These are phyloP conservation scores for Phialocephala sp. DNA, from an alignment of 2,329 filamentous ascomycete genomes.

Conservation along the genomic window DNA sequence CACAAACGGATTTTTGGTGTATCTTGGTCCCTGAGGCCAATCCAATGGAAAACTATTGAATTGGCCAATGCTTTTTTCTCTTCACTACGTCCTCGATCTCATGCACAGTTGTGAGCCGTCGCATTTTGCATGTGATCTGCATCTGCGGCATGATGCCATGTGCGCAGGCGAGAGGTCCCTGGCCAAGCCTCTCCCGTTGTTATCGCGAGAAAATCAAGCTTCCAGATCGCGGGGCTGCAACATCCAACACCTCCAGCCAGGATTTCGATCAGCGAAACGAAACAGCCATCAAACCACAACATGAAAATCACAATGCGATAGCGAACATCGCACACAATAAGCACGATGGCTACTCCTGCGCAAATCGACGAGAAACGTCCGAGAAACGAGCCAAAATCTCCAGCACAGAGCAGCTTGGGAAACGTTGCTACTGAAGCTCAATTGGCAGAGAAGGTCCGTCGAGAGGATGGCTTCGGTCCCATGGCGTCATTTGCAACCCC, in stretches of 20 bases:
- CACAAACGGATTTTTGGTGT: too few relatives aligned
- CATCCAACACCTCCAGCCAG: background rate
- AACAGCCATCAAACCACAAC: constrained; percentile 5
- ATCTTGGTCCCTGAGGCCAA: background rate
- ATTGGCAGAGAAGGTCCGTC: constrained; percentile 30
- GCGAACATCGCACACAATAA: background rate
- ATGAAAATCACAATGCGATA: background rate
- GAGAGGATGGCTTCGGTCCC: constrained; percentile 14
- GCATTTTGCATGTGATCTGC: constrained; percentile 1
- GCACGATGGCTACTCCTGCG: constrained; percentile 11
- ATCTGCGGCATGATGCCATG: constrained; percentile 12
- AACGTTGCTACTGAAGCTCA: constrained; percentile 30
- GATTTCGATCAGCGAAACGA: constrained; percentile 10
- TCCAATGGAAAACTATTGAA: background rate
- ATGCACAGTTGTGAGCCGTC: background rate
- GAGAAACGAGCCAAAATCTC: constrained; percentile 19
- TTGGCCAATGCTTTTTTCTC: background rate
- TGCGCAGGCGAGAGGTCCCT: background rate
- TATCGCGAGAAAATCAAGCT: constrained; percentile 12
- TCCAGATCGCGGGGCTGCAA: constrained; percentile 8
- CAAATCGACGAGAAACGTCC: constrained; percentile 15
- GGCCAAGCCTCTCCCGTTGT: constrained; percentile 8
- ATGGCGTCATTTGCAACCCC: constrained; percentile 23
- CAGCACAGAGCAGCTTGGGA: background rate
- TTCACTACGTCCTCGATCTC: background rate